phyloP scores from a whole-genome alignment of 2,329 filamentous ascomycete genomes.

The Dactylellina leptospora region DNA sequence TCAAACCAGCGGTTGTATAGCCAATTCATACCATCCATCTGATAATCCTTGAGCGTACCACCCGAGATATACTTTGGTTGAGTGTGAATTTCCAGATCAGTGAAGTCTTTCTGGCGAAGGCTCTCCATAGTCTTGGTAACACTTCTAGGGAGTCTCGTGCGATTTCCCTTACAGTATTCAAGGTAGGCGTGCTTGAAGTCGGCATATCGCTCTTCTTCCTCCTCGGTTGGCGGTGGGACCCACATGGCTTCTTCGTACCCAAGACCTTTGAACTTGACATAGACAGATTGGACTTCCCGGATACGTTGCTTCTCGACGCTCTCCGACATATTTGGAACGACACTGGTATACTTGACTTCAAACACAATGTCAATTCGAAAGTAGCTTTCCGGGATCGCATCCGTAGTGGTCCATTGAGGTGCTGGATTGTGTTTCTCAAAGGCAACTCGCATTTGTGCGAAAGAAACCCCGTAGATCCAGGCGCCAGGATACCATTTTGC shows the following conservation, averaged over 20 bases:
- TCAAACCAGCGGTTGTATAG: slow-evolving; percentile 87
- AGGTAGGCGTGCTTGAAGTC: slow-evolving; percentile 85
- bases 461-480: slow-evolving; percentile 81
- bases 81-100: slow-evolving; percentile 70
- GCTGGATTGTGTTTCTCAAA: slow-evolving; percentile 76
- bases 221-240: slow-evolving; percentile 55
- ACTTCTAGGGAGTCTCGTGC: slow-evolving; percentile 71
- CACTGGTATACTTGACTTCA: slow-evolving; percentile 74
- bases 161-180: slow-evolving; percentile 82
- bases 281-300: slow-evolving; percentile 74
- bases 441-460: slow-evolving; percentile 72
- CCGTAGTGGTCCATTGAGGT: slow-evolving; percentile 75
- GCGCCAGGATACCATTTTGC: slow-evolving; percentile 86
- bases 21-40: slow-evolving; percentile 80
- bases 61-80: slow-evolving; percentile 79
- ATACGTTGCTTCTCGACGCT: slow-evolving; percentile 75
- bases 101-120: slow-evolving; percentile 73
- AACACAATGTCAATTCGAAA: slow-evolving; percentile 89
- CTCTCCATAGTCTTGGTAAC: slow-evolving; percentile 74
- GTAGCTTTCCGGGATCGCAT: slow-evolving; percentile 88
- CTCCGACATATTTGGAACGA: slow-evolving; percentile 62
- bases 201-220: slow-evolving; percentile 69
- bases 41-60: slow-evolving; percentile 90
- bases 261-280: slow-evolving; percentile 92
- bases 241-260: slow-evolving; percentile 76